These are phyloP conservation scores for Thamnidium elegans DNA, from an alignment of 192 early-diverging fungal genomes.

Conservation along the genomic window DNA sequence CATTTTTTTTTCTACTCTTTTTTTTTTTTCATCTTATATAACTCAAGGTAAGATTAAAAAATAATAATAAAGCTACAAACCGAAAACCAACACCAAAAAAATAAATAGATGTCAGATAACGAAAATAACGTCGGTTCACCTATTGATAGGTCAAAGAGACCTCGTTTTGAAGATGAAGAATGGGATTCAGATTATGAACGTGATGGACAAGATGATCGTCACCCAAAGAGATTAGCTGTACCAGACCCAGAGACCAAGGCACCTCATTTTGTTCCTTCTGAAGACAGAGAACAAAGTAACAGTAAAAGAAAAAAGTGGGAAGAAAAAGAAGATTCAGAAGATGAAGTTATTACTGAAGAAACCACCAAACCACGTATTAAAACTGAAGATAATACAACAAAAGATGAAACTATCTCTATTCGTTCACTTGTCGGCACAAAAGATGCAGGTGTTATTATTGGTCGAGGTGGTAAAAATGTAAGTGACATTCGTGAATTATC, in stretches of 20 bases:
- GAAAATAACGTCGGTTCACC: slow-evolving; percentile 24
- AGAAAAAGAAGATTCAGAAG: slow-evolving; percentile 14
- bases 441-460: slow-evolving; percentile 86
- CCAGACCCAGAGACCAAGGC: slow-evolving; percentile 38
- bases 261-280: slow-evolving; percentile 21
- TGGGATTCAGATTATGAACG: slow-evolving; percentile 23
- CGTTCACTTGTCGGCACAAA: slow-evolving; percentile 64
- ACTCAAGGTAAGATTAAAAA: slow-evolving; percentile 2
- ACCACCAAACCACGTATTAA: background rate
- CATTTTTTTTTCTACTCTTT: background rate
- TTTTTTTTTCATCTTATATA: background rate
- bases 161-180: slow-evolving; percentile 34
- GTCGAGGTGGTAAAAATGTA: slow-evolving; percentile 88
- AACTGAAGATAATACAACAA: background rate
- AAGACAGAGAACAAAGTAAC: slow-evolving; percentile 1
- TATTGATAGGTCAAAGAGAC: slow-evolving; percentile 33
- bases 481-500: slow-evolving; percentile 82
- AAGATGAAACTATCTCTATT: slow-evolving; percentile 32
- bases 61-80: background rate
- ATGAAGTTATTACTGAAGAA: slow-evolving; percentile 4
- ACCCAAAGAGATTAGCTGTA: slow-evolving; percentile 32
- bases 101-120: slow-evolving; percentile 21
- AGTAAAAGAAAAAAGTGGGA: slow-evolving; percentile 2
- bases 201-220: slow-evolving; percentile 20
- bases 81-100: background rate